Evolutionary conservation across 345 rosid species (phyloP), one percentile per base, ranked within the genome.

Genomic region (Lepidium africanum): DNA sequence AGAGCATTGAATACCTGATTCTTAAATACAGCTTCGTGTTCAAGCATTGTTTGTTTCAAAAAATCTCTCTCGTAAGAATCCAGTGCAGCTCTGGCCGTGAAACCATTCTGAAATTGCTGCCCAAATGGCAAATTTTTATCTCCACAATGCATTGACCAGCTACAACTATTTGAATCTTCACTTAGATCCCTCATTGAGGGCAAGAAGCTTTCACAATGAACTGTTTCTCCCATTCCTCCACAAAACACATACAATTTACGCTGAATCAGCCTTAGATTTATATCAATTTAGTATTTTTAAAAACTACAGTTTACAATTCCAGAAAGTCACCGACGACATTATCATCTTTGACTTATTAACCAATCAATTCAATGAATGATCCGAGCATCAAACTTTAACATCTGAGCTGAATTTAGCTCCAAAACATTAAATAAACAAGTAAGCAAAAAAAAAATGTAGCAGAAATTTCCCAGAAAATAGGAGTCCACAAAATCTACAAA

Each of bases 21-120:
- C 90, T 81, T 85, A 60, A 93, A 93, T 12, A 79, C 77, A 19
- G 92, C 84, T 76, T 93, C 98, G 23, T 93, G 98, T 78, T 88
- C 79, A 25, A 93, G 91, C 90, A 93, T 90, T 14, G 78, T 90
- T 50, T 38, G 87, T 81, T 85, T 90, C 75, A 90, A 76, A 35
- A 54, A 49, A 54, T 86, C 91, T 74, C 79, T 89, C 56, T 83
- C 87, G 37, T 79, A 82, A 59, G 63, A 54, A 75, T 87, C 87
- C 13, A 73, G 51, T 12, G 76, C n/a, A 41, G 80, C 58, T 77
- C 82, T 81, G 7, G 81, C 77, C 10, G 67, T 59, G 75, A 75
- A 80, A 72, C 87, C 80, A 56, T 79, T 82, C 68, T 73, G 86
- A 72, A 71, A 77, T 48, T 79, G 92, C 67, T 79, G 90, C 71